A percentile compares a stretch with the other conserved stretches of the same genome.
Conservation (phyloP, 1,284 basidiomycete species). For the Malassezia cuniculi region DNA sequence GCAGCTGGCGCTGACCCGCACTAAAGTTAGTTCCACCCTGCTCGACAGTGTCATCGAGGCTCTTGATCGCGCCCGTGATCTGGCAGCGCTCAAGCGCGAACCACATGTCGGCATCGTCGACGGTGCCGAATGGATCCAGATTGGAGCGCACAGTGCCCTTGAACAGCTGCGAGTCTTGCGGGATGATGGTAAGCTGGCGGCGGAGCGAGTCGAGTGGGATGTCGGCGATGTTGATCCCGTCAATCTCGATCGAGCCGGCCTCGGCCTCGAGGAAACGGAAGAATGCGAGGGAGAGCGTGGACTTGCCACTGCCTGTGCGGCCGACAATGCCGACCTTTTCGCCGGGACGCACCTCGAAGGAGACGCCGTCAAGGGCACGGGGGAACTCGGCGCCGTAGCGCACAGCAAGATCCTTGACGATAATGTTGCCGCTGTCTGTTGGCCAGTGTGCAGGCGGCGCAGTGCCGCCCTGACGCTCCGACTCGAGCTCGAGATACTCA, state of each 20-base stretch:
- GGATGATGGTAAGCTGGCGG: slow-evolving; percentile 71
- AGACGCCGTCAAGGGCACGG: slow-evolving; percentile 33
- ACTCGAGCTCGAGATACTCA: slow-evolving; percentile 36
- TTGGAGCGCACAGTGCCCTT: slow-evolving; percentile 41
- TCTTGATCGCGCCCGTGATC: slow-evolving; percentile 48
- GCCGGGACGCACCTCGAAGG: slow-evolving; percentile 35
- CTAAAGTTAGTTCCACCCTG: slow-evolving; percentile 50
- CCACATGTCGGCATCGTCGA: slow-evolving; percentile 57
- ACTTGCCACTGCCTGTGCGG: slow-evolving; percentile 73
- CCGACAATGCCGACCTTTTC: slow-evolving; percentile 45
- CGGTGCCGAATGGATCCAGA: slow-evolving; percentile 56
- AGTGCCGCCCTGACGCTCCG: slow-evolving; percentile 26
- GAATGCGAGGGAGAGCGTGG: slow-evolving; percentile 77
- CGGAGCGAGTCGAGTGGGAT: slow-evolving; percentile 79
- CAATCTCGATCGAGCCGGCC: slow-evolving; percentile 66
- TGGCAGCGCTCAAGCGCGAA: slow-evolving; percentile 49
- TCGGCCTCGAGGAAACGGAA: slow-evolving; percentile 86
- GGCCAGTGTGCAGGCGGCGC: slow-evolving; percentile 45
- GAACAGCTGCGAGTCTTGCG: slow-evolving; percentile 57
- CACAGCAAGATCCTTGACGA: slow-evolving; percentile 37
- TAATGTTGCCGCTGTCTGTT: slow-evolving; percentile 32
- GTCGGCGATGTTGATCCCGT: slow-evolving; percentile 71
- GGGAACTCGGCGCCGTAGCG: slow-evolving; percentile 43
- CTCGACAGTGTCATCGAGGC: slow-evolving; percentile 49
- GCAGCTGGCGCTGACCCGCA: slow-evolving; percentile 51